Evolutionary conservation across 2,329 filamentous ascomycete genomes (phyloP), one percentile per base, ranked within the genome.

Genomic region (Beauveria medogensis): DNA sequence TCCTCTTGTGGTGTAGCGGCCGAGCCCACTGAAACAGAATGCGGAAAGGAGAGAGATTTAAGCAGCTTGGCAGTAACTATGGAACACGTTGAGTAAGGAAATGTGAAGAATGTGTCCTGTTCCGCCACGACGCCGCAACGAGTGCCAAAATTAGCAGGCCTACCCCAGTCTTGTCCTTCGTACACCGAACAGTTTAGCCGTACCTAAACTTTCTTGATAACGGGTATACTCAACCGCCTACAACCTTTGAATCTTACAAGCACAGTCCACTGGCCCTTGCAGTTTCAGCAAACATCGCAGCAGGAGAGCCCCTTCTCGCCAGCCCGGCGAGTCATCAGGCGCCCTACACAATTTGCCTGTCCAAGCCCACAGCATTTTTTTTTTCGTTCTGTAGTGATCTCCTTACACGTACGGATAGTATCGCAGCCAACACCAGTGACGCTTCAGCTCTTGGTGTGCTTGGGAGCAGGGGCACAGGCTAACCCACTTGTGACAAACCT

Each of bases 401-500:
- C 14, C 12, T 16, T 16, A 9, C n/a, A 18, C 12, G n/a, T 3
- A 22, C 50, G 10, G 5, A n/a, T n/a, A 44, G 20, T 8, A 22
- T 28, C 56, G 40, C 22, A 4, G 40, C 18, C 24, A 20, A 28
- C 46, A 58, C 4, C 34, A 8, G n/a, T 30, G 46, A 14, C 26
- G 12, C 46, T 20, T 20, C 18, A 16, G 34, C 18, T 52, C 18
- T 18, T 8, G 22, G 16, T 30, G 24, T 51, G 22, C 20, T 50
- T 24, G 37, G 44, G 37, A 26, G 22, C 18, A 20, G 16, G 30
- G 14, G 16, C 20, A 22, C 16, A 44, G 47, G 26, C 26, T 50
- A 59, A 20, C 48, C 56, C 48, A 53, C 48, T 34, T 46, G 56
- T 59, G 48, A 53, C 56, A n/a, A 59, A n/a, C 40, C 40, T 46